phyloP scores from a whole-genome alignment of 208 protist species.

The Leishmania gerbilli region DNA sequence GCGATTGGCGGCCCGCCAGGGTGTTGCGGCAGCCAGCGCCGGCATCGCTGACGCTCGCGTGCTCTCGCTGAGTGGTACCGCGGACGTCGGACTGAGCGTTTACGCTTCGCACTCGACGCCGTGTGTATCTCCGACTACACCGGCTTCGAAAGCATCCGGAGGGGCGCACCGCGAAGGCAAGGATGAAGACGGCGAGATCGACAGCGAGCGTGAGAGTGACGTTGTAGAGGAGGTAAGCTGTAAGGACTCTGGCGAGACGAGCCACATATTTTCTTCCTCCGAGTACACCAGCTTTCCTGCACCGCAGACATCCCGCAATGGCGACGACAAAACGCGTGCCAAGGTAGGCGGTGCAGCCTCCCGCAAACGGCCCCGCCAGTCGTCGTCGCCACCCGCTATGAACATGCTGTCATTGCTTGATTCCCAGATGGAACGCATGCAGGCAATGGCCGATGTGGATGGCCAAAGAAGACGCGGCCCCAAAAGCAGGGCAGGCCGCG shows the following conservation, averaged over 20 bases:
- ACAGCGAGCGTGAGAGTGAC: neutral
- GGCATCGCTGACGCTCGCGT: no score
- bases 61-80: neutral
- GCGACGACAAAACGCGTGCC: neutral
- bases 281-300: no score
- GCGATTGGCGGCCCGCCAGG: neutral
- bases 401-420: constrained; percentile 25
- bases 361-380: constrained; percentile 8
- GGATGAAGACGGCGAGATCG: neutral
- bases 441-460: neutral
- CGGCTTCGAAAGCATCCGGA: neutral
- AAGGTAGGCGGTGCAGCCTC: neutral
- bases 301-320: neutral
- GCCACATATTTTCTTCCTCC: neutral
- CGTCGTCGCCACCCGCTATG: neutral
- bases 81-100: neutral
- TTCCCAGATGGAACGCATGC: constrained; percentile 1
- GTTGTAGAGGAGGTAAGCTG: neutral
- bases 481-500: neutral
- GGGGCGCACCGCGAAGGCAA: neutral
- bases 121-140: neutral
- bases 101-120: neutral
- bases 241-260: neutral
- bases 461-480: neutral
- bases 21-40: neutral